phyloP scores from a whole-genome alignment of 2,329 filamentous ascomycete species.

The Zasmidium cellare region DNA sequence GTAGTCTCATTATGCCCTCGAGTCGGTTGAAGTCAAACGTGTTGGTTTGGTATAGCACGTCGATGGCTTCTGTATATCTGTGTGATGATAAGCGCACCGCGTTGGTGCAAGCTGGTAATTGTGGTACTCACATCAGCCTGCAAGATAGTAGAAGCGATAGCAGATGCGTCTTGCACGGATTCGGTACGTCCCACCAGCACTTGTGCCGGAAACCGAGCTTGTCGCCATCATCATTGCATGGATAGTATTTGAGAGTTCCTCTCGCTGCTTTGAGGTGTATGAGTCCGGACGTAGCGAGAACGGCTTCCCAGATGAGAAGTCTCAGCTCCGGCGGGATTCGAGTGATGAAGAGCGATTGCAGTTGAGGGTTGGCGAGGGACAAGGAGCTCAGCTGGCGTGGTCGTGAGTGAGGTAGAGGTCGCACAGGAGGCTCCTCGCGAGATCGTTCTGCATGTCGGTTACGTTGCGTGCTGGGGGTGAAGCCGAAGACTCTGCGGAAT shows the following conservation, averaged over 20 bases:
- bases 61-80: conserved; percentile 2
- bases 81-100: too few species aligned
- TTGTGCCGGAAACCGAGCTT: background rate
- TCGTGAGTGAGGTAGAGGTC: background rate
- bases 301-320: conserved; percentile 3
- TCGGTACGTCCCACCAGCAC: background rate
- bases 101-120: too few species aligned
- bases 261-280: conserved; percentile 5
- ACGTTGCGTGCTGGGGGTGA: background rate
- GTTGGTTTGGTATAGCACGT: conserved; percentile 4
- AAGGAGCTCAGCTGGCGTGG: background rate
- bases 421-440: background rate
- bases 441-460: background rate
- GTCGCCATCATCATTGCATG: background rate
- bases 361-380: background rate
- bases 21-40: conserved; percentile 2
- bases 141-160: conserved; percentile 1
- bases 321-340: conserved; percentile 4
- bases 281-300: background rate
- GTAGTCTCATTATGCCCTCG: conserved; percentile 2
- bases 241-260: background rate
- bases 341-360: background rate
- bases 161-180: background rate
- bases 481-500: background rate
- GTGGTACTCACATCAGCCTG: background rate